Conservation (phyloP, 139 green algal species). For the Nannochloris sp. region DNA sequence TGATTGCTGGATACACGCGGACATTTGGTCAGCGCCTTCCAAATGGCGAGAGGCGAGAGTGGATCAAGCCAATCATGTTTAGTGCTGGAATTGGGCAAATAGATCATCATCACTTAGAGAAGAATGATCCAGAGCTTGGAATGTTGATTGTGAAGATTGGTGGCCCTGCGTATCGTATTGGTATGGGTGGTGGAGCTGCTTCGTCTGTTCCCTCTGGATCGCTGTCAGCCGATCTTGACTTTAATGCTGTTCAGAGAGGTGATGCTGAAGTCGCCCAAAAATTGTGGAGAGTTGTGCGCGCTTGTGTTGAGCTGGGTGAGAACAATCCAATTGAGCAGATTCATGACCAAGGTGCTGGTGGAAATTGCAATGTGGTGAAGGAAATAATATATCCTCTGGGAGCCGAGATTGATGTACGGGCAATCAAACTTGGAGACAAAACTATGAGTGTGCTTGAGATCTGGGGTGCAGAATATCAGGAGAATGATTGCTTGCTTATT, state of each 20-base stretch:
- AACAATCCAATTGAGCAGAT: slow-evolving; percentile 92
- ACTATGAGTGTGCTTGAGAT: slow-evolving; percentile 99
- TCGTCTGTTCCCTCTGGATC: slow-evolving; percentile 63
- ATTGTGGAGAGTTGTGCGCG: slow-evolving; percentile 94
- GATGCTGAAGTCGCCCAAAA: slow-evolving; percentile 97
- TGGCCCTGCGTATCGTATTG: slow-evolving; percentile 96
- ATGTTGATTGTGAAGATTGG: slow-evolving; percentile 99
- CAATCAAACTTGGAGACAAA: slow-evolving; percentile 83
- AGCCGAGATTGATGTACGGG: slow-evolving; percentile 87
- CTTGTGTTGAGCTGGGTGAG: slow-evolving; percentile 90
- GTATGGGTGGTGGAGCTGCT: slow-evolving; percentile 94
- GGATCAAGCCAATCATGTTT: slow-evolving; percentile 99
- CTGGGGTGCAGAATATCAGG: slow-evolving; percentile 99
- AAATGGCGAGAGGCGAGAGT: slow-evolving; percentile 86
- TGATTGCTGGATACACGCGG: slow-evolving; percentile 89
- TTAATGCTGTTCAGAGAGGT: slow-evolving; percentile 94
- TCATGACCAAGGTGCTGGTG: slow-evolving; percentile 86
- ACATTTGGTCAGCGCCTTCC: slow-evolving; percentile 86
- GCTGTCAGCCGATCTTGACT: slow-evolving; percentile 90
- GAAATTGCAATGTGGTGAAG: slow-evolving; percentile 99
- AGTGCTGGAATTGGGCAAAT: slow-evolving; percentile 87
- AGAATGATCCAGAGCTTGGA: slow-evolving; percentile 65
- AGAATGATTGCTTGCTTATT: slow-evolving; percentile 94
- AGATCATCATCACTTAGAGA: slow-evolving; percentile 70
- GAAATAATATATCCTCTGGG: slow-evolving; percentile 98